Evolutionary conservation across 768 basidiomycete species (phyloP).

Genomic region (Hydnum rufescens): DNA sequence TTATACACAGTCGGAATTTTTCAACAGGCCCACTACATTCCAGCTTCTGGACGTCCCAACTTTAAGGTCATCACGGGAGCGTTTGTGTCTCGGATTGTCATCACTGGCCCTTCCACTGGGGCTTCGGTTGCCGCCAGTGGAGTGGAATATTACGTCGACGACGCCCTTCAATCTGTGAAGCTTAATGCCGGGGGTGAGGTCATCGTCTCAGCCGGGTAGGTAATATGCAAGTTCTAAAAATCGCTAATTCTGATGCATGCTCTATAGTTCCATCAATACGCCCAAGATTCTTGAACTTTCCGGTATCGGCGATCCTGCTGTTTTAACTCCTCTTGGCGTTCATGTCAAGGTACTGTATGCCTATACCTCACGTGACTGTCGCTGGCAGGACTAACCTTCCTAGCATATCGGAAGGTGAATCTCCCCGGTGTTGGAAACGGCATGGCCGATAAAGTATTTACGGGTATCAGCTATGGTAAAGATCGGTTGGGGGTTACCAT

Average conservation of each 20-base stretch:
- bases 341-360: too few relatives aligned
- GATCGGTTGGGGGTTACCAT: not conserved
- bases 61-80: constrained; percentile 15
- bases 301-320: constrained; percentile 37
- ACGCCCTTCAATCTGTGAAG: constrained; percentile 14
- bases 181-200: constrained; percentile 29
- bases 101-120: constrained; percentile 4
- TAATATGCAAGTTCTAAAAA: too few relatives aligned
- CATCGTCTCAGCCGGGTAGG: constrained; percentile 27
- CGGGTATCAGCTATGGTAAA: constrained; percentile 9
- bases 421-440: constrained; percentile 63
- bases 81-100: constrained; percentile 15
- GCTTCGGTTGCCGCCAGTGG: constrained; percentile 24
- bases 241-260: constrained; percentile 3
- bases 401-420: too few relatives aligned
- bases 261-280: constrained; percentile 24
- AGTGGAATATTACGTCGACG: constrained; percentile 25
- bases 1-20: not conserved
- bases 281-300: constrained; percentile 39
- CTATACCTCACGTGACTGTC: too few relatives aligned
- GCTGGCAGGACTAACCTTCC: too few relatives aligned
- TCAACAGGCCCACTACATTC: constrained; percentile 13
- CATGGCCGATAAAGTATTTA: constrained; percentile 26
- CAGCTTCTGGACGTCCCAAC: constrained; percentile 16
- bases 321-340: constrained; percentile 31